A percentile compares a stretch with the other conserved stretches of the same genome.
Conservation (phyloP, 1,284 basidiomycete species). For the Amylostereum areolatum region DNA sequence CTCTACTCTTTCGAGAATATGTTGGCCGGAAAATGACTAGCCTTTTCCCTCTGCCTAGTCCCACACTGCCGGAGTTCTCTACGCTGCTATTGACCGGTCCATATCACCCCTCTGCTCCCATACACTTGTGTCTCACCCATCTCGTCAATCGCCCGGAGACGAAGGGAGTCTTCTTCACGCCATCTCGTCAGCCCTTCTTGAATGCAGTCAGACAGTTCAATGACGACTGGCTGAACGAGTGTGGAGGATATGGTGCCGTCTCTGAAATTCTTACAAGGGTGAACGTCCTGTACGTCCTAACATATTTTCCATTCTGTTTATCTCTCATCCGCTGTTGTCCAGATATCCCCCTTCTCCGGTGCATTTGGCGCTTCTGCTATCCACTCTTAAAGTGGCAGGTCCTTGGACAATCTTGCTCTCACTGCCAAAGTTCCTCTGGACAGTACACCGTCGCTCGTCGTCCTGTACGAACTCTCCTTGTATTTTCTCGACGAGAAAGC, state of each 20-base stretch:
- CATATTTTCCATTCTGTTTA: neutral
- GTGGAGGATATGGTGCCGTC: constrained; percentile 39
- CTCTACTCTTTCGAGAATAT: too few relatives aligned
- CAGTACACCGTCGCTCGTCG: constrained; percentile 43
- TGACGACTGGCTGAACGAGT: constrained; percentile 47
- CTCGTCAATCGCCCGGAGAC: constrained; percentile 24
- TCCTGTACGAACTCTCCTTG: constrained; percentile 58
- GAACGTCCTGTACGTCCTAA: constrained; percentile 46
- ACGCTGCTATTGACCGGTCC: constrained; percentile 27
- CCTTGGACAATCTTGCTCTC: constrained; percentile 29
- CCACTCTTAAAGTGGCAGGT: constrained; percentile 39
- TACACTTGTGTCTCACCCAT: constrained; percentile 43
- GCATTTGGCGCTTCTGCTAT: constrained; percentile 52
- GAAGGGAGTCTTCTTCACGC: constrained; percentile 44
- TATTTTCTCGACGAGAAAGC: constrained; percentile 39
- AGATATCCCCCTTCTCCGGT: constrained; percentile 64
- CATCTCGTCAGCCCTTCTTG: constrained; percentile 37
- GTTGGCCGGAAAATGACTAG: constrained; percentile 6
- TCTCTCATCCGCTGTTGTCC: neutral
- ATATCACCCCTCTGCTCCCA: constrained; percentile 31
- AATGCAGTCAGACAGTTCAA: constrained; percentile 39
- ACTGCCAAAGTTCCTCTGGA: constrained; percentile 35
- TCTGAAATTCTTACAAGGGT: constrained; percentile 38
- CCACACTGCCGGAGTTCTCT: constrained; percentile 23
- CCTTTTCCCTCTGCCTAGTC: constrained; percentile 15